These are phyloP conservation scores for Annona squamosa DNA, from an alignment of 164 flowering plant genomes.

Conservation along the genomic window DNA sequence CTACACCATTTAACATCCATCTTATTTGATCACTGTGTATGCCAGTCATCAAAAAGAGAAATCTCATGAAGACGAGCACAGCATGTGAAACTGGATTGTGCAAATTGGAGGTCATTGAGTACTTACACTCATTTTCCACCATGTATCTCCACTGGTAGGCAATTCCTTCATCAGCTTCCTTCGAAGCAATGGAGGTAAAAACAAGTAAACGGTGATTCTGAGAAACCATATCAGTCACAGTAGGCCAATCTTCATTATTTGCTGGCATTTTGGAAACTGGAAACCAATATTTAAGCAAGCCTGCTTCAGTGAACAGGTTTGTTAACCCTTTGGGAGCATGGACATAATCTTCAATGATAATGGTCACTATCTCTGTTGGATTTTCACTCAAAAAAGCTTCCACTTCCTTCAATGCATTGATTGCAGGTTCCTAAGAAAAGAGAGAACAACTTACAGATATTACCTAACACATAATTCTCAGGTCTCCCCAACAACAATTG, in stretches of 20 bases:
- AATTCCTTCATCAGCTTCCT: constrained; percentile 85
- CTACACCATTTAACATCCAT: not conserved
- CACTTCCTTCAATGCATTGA: constrained; percentile 84
- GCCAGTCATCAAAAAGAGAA: not conserved
- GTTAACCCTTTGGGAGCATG: constrained; percentile 85
- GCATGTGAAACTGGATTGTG: constrained; percentile 43
- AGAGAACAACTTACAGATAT: not conserved
- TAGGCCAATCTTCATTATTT: constrained; percentile 92
- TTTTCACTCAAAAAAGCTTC: constrained; percentile 69
- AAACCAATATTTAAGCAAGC: constrained; percentile 76
- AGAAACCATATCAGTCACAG: constrained; percentile 70
- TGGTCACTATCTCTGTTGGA: constrained; percentile 83
- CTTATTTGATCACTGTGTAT: not conserved
- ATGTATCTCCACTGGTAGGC: constrained; percentile 96
- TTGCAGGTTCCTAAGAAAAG: constrained; percentile 69
- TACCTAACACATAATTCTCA: not conserved
- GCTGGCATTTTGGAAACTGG: constrained; percentile 87
- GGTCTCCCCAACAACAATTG: not conserved
- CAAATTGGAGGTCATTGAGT: constrained; percentile 2
- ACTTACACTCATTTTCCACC: constrained; percentile 88
- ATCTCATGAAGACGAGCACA: not conserved
- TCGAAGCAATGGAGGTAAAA: constrained; percentile 80
- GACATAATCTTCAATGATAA: constrained; percentile 94
- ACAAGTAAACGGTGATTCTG: constrained; percentile 74
- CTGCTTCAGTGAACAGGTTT: constrained; percentile 67